phyloP scores from a whole-genome alignment of 164 flowering plant genomes.

The Vitis rupestris region DNA sequence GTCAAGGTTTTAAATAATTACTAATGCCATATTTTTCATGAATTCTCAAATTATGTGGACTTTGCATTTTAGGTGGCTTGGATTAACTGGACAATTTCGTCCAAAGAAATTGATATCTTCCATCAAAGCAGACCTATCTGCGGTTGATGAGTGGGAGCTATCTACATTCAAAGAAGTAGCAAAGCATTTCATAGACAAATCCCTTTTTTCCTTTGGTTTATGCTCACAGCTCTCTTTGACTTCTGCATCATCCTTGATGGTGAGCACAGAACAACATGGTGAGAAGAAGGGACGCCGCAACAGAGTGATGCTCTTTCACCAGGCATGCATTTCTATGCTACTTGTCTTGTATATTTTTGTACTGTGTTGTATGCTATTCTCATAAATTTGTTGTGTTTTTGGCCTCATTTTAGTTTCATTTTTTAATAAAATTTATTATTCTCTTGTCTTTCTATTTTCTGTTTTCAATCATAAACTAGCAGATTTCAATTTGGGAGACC shows the following conservation, averaged over 20 bases:
- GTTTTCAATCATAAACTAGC: too few species aligned
- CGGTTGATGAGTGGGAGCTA: slow-evolving; percentile 44
- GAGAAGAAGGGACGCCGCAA: slow-evolving; percentile 55
- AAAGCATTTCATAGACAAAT: slow-evolving; percentile 66
- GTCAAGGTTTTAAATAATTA: too few species aligned
- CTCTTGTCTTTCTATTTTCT: too few species aligned
- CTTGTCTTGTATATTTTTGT: neutral
- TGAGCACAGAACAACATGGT: slow-evolving; percentile 68
- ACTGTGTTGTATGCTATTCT: neutral
- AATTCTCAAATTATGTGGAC: too few species aligned
- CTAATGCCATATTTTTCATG: too few species aligned
- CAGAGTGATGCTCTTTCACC: slow-evolving; percentile 57
- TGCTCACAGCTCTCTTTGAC: slow-evolving; percentile 47
- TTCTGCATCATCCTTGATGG: slow-evolving; percentile 45
- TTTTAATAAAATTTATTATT: too few species aligned
- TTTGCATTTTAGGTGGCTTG: slow-evolving; percentile 63
- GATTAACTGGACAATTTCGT: slow-evolving; percentile 73
- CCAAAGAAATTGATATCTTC: slow-evolving; percentile 70
- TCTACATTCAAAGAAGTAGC: slow-evolving; percentile 47
- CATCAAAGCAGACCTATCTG: slow-evolving; percentile 52
- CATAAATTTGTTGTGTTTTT: neutral
- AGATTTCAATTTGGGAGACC: too few species aligned
- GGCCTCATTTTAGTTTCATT: neutral
- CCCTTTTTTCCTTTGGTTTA: slow-evolving; percentile 61
- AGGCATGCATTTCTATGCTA: slow-evolving; percentile 38